A percentile compares a stretch with the other conserved stretches of the same genome.
Evolutionary conservation across 805 yeast species (phyloP).

Genomic region (Cyberlindnera amylophila): DNA sequence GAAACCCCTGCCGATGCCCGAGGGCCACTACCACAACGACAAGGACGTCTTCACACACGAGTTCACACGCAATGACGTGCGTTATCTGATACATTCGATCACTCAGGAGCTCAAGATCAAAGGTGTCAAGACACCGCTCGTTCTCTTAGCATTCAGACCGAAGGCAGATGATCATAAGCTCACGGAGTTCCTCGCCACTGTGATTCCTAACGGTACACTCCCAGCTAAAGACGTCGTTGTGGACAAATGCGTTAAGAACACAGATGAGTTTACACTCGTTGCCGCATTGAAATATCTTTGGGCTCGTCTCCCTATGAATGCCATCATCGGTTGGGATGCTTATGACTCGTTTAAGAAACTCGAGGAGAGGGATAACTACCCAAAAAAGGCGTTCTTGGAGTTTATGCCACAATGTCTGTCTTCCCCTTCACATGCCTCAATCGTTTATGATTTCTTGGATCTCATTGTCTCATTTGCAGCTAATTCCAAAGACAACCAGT

Average conservation of each 20-base stretch:
- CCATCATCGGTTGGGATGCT: slow-evolving; percentile 83
- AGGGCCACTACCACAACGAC: slow-evolving; percentile 6
- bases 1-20: slow-evolving; percentile 20
- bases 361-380: slow-evolving; percentile 64
- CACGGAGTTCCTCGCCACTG: slow-evolving; percentile 48
- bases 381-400: slow-evolving; percentile 69
- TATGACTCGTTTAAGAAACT: slow-evolving; percentile 64
- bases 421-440: slow-evolving; percentile 84
- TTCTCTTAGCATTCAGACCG: slow-evolving; percentile 76
- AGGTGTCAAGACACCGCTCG: slow-evolving; percentile 68
- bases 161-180: slow-evolving; percentile 59
- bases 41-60: slow-evolving; percentile 33
- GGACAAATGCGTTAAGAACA: slow-evolving; percentile 40
- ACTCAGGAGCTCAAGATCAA: slow-evolving; percentile 69
- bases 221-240: slow-evolving; percentile 43
- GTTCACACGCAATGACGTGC: slow-evolving; percentile 62
- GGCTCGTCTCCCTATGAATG: slow-evolving; percentile 78
- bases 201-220: slow-evolving; percentile 55
- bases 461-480: slow-evolving; percentile 72
- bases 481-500: slow-evolving; percentile 70
- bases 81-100: slow-evolving; percentile 62
- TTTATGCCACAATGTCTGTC: slow-evolving; percentile 82
- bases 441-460: slow-evolving; percentile 84
- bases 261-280: slow-evolving; percentile 69
- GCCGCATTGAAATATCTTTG: slow-evolving; percentile 79